Conservation (phyloP, 75 land plant species). For the Pinus tabuliformis region DNA sequence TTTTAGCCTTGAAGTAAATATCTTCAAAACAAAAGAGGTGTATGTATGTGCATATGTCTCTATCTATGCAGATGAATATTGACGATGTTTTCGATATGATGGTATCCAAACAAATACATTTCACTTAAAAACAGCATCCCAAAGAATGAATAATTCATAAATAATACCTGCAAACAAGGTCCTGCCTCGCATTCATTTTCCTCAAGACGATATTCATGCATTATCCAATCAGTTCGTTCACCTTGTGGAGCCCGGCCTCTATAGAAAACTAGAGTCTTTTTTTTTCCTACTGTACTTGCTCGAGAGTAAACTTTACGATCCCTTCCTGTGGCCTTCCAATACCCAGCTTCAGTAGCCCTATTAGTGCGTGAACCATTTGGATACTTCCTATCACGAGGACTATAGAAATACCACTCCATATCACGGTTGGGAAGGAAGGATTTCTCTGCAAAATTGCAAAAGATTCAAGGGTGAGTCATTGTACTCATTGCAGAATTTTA, state of each 20-base stretch:
- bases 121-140: not conserved
- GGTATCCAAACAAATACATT: not conserved
- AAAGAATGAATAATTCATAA: not conserved
- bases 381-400: conserved; percentile 9
- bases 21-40: not conserved
- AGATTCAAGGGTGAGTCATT: not conserved
- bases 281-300: not conserved
- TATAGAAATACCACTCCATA: conserved; percentile 10
- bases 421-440: not conserved
- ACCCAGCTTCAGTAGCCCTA: conserved; percentile 11
- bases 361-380: conserved; percentile 6
- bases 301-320: not conserved
- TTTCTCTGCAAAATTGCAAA: conserved; percentile 4
- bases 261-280: conserved; percentile 13
- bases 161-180: conserved; percentile 2
- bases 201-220: conserved; percentile 14
- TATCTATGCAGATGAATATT: not conserved
- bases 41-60: not conserved
- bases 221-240: conserved; percentile 11
- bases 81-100: no score
- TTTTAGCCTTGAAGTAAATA: not conserved
- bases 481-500: not conserved
- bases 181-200: not conserved
- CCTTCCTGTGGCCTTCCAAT: conserved; percentile 10
- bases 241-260: conserved; percentile 11